phyloP scores from a whole-genome alignment of 2,329 filamentous ascomycete species.

The Cryphonectria carpinicola region DNA sequence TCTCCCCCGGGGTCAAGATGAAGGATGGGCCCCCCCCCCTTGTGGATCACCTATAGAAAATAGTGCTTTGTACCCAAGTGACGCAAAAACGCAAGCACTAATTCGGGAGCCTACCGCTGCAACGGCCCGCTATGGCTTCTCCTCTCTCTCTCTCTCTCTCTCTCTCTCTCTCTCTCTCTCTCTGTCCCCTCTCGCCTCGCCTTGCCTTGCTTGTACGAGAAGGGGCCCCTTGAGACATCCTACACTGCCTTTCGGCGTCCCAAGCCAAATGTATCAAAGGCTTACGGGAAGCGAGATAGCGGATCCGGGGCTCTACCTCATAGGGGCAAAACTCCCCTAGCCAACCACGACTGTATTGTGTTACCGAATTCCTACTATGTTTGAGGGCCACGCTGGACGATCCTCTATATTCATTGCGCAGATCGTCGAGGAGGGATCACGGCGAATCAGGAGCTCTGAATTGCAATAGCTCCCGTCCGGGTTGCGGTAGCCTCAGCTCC shows the following conservation, averaged over 20 bases:
- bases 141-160: neutral
- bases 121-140: neutral
- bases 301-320: neutral
- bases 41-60: neutral
- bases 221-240: neutral
- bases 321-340: neutral
- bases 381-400: neutral
- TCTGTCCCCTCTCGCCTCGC: neutral
- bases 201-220: too few relatives aligned
- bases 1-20: neutral
- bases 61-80: neutral
- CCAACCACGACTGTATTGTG: neutral
- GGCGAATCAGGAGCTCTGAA: neutral
- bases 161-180: neutral
- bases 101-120: neutral
- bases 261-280: neutral
- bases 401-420: neutral
- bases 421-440: neutral
- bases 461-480: neutral
- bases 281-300: neutral
- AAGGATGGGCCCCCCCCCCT: neutral
- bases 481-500: neutral
- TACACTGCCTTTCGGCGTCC: neutral
- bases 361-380: neutral
- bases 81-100: neutral